Evolutionary conservation across 208 protist genomes (phyloP).

Genomic region (Acanthamoeba sp.): DNA sequence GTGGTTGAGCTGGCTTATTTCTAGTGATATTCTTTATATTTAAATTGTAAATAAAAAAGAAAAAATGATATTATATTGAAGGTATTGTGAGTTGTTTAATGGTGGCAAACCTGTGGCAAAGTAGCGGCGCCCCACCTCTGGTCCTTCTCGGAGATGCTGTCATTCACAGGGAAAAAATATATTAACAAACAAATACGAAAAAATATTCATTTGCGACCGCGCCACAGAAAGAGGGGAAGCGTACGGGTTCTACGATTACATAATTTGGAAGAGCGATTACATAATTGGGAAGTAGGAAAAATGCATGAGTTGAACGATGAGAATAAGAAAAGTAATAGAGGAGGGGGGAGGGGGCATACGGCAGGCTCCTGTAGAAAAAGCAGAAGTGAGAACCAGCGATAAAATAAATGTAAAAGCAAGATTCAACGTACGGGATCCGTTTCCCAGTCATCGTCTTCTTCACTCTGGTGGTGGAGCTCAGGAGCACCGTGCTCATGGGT

Average conservation of each 20-base stretch:
- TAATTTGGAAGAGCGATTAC: no score
- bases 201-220: not conserved
- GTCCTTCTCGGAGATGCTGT: slow-evolving; percentile 47
- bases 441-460: slow-evolving; percentile 57
- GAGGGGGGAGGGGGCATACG: not conserved
- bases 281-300: no score
- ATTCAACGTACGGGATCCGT: slow-evolving; percentile 30
- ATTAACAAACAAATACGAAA: not conserved
- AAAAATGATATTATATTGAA: not conserved
- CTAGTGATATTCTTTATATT: no score
- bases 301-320: not conserved
- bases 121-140: slow-evolving; percentile 60
- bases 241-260: not conserved
- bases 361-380: not conserved
- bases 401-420: no score
- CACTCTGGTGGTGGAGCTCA: not conserved
- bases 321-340: not conserved
- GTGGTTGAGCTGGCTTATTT: no score
- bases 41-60: no score
- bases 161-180: not conserved
- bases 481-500: slow-evolving; percentile 45
- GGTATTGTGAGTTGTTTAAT: not conserved
- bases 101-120: slow-evolving; percentile 16
- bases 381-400: not conserved
- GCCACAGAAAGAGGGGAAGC: not conserved